These are phyloP conservation scores for Oleoguttula mirabilis DNA, from an alignment of 495 filamentous ascomycete species.

Conservation along the genomic window DNA sequence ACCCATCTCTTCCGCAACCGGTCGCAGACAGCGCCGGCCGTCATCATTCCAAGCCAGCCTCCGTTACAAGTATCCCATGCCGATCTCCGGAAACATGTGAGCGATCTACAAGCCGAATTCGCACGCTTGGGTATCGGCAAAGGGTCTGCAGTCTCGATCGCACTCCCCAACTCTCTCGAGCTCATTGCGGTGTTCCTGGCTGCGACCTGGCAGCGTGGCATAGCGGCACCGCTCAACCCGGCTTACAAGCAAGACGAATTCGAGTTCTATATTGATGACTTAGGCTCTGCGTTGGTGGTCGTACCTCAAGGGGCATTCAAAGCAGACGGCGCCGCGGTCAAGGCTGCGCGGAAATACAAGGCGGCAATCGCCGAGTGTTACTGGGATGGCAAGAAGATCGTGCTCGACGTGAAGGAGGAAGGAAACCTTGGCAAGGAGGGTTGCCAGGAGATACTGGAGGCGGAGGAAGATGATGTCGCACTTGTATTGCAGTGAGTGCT, in stretches of 20 bases:
- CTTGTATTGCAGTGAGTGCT: too few relatives aligned
- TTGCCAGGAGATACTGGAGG: conserved; percentile 37
- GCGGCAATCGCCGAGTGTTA: conserved; percentile 72
- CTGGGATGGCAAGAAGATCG: conserved; percentile 58
- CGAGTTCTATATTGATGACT: conserved; percentile 79
- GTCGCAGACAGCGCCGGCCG: too few relatives aligned
- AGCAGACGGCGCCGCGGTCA: conserved; percentile 51
- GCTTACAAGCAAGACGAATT: conserved; percentile 79
- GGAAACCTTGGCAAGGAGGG: conserved; percentile 50
- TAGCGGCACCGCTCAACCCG: conserved; percentile 71
- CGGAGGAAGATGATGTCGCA: conserved; percentile 41
- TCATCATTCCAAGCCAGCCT: too few relatives aligned
- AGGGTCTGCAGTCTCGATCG: too few relatives aligned
- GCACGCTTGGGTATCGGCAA: too few relatives aligned
- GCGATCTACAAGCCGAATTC: too few relatives aligned
- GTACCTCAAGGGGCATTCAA: conserved; percentile 57
- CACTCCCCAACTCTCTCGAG: too few relatives aligned
- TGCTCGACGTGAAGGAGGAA: conserved; percentile 58
- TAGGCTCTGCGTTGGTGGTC: conserved; percentile 60
- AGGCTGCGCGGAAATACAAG: conserved; percentile 60
- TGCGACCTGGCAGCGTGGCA: too few relatives aligned
- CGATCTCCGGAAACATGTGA: too few relatives aligned
- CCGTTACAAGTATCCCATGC: too few relatives aligned
- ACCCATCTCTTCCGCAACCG: too few relatives aligned
- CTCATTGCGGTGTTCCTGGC: too few relatives aligned